phyloP scores from a whole-genome alignment of 2,329 filamentous ascomycete genomes.

The Colletotrichum liriopes region DNA sequence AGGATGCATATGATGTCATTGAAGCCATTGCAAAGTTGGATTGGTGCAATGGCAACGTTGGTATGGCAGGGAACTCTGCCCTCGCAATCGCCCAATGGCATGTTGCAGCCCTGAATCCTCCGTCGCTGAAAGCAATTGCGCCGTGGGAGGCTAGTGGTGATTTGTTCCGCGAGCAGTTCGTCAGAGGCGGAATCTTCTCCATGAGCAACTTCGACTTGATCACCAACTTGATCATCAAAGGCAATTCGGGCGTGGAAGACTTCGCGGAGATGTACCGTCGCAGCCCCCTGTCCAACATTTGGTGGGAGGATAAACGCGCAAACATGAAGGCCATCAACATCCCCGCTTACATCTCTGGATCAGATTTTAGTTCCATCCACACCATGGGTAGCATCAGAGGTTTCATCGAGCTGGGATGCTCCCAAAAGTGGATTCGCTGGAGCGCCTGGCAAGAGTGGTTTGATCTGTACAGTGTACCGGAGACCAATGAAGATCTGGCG shows the following conservation, averaged over 20 bases:
- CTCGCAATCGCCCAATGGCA: conserved; percentile 48
- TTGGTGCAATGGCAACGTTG: conserved; percentile 52
- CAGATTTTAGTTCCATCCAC: conserved; percentile 48
- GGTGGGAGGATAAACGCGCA: conserved; percentile 57
- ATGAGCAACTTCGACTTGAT: conserved; percentile 61
- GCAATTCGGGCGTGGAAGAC: conserved; percentile 55
- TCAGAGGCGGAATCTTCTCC: conserved; percentile 57
- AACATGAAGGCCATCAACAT: conserved; percentile 54
- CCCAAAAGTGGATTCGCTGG: conserved; percentile 60
- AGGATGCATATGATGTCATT: conserved; percentile 50
- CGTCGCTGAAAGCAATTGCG: conserved; percentile 46
- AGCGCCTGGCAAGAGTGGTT: conserved; percentile 61
- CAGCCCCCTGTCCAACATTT: conserved; percentile 52
- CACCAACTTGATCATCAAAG: conserved; percentile 55
- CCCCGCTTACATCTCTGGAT: conserved; percentile 54
- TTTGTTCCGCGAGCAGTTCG: conserved; percentile 63
- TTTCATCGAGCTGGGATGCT: conserved; percentile 49
- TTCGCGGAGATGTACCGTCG: conserved; percentile 58
- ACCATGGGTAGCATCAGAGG: conserved; percentile 49
- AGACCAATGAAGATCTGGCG: conserved; percentile 54
- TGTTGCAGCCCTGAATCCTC: conserved; percentile 44
- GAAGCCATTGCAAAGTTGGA: conserved; percentile 49
- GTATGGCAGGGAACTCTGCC: conserved; percentile 52
- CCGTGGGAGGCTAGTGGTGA: conserved; percentile 63
- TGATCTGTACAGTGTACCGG: conserved; percentile 56